A percentile compares a stretch with the other conserved stretches of the same genome.
These are phyloP conservation scores for Phytopythium aichiense DNA, from an alignment of 352 stramenopile genomes.

Conservation along the genomic window DNA sequence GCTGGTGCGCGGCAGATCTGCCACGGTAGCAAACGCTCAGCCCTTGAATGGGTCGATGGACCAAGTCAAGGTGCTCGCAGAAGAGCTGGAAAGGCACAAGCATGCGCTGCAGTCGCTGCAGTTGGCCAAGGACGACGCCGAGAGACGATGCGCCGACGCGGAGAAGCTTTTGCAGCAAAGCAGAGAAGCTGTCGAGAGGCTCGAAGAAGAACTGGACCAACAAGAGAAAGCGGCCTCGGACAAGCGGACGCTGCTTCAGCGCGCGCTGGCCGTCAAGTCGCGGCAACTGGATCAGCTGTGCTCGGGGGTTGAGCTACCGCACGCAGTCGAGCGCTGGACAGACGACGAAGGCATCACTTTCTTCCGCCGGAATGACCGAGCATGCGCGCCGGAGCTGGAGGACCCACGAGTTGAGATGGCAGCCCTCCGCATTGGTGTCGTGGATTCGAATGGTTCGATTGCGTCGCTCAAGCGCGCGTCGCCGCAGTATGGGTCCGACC, in stretches of 20 bases:
- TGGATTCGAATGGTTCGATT: background rate
- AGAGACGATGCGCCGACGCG: constrained; percentile 17
- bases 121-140: constrained; percentile 20
- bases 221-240: constrained; percentile 45
- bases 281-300: constrained; percentile 56
- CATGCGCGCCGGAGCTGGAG: constrained; percentile 35
- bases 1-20: background rate
- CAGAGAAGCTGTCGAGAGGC: constrained; percentile 25
- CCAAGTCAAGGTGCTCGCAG: background rate
- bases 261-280: constrained; percentile 45
- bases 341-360: constrained; percentile 49
- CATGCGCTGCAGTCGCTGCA: background rate
- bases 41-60: background rate
- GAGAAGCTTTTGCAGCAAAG: constrained; percentile 23
- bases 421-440: constrained; percentile 9
- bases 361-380: constrained; percentile 36
- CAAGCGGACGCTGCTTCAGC: constrained; percentile 36
- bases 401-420: constrained; percentile 44
- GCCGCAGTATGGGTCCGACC: background rate
- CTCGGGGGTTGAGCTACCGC: constrained; percentile 33
- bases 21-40: background rate
- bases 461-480: background rate
- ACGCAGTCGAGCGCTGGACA: constrained; percentile 35
- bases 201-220: constrained; percentile 35
- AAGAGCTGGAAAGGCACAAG: background rate